Percentiles rank a stretch among this genome's conserved stretches.
phyloP scores from a whole-genome alignment of 306 rosid species.

The Medicago arabica region DNA sequence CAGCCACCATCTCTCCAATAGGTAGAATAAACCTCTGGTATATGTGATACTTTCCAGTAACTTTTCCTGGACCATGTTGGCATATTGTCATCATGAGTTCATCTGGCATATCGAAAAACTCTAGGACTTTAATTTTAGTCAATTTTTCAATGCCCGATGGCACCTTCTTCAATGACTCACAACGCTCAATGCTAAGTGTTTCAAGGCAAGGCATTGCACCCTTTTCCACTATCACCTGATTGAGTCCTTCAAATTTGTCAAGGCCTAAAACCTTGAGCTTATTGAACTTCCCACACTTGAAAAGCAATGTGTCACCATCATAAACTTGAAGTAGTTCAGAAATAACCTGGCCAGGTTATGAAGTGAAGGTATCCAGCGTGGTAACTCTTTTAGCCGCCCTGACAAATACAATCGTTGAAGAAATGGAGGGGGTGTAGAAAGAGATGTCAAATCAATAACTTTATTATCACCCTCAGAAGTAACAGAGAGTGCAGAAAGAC shows the following conservation, averaged over 20 bases:
- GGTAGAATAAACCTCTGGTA: slow-evolving; percentile 63
- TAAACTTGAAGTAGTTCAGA: slow-evolving; percentile 58
- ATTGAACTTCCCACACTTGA: slow-evolving; percentile 56
- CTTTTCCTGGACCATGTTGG: slow-evolving; percentile 53
- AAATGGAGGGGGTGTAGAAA: slow-evolving; percentile 51
- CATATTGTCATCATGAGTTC: slow-evolving; percentile 58
- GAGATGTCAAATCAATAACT: slow-evolving; percentile 45
- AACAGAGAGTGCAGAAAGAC: slow-evolving; percentile 49
- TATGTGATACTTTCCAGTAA: slow-evolving; percentile 56
- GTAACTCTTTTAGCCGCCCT: slow-evolving; percentile 53
- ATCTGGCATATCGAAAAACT: slow-evolving; percentile 69
- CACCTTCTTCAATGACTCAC: slow-evolving; percentile 50
- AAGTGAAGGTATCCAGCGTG: slow-evolving; percentile 52
- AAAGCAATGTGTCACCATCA: slow-evolving; percentile 48
- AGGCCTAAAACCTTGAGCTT: slow-evolving; percentile 69
- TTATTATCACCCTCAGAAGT: slow-evolving; percentile 47
- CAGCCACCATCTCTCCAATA: slow-evolving; percentile 74
- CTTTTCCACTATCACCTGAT: slow-evolving; percentile 49
- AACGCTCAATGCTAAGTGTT: slow-evolving; percentile 61
- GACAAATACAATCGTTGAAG: slow-evolving; percentile 50
- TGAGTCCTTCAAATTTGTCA: slow-evolving; percentile 61
- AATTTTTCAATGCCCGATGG: slow-evolving; percentile 67
- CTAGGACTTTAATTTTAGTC: slow-evolving; percentile 54
- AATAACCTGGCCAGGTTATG: slow-evolving; percentile 41
- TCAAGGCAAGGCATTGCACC: slow-evolving; percentile 73